Conservation (phyloP, 192 early-diverging fungal species). For the Globomyces pollinis-pini region DNA sequence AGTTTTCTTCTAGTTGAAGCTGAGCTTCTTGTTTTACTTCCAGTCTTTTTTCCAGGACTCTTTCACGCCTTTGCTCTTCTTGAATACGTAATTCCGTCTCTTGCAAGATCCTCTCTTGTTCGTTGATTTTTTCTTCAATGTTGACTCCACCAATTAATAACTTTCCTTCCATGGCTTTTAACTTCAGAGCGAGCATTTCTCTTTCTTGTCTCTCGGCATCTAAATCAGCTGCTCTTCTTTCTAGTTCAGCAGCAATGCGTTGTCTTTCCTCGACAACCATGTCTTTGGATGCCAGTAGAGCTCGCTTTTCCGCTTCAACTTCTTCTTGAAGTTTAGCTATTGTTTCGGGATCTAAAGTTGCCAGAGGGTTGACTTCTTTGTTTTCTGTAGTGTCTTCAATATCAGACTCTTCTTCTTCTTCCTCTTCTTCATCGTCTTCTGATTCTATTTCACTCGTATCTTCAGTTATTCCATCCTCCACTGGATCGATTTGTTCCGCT, state of each 20-base stretch:
- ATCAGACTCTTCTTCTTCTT: constrained; percentile 17
- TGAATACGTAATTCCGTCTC: constrained; percentile 30
- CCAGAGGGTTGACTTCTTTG: constrained; percentile 19
- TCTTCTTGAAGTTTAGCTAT: constrained; percentile 44
- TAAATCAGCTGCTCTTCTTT: constrained; percentile 39
- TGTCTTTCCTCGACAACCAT: constrained; percentile 50
- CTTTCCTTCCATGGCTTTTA: constrained; percentile 46
- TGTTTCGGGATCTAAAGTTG: constrained; percentile 43
- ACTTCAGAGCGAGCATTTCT: constrained; percentile 32
- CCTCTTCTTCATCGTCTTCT: constrained; percentile 8
- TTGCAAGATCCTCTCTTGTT: constrained; percentile 43
- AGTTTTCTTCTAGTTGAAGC: constrained; percentile 53
- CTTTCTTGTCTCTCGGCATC: constrained; percentile 41
- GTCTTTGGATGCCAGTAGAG: constrained; percentile 47
- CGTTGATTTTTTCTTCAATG: constrained; percentile 43
- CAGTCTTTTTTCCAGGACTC: constrained; percentile 39
- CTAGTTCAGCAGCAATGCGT: constrained; percentile 41
- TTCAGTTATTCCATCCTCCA: constrained; percentile 18
- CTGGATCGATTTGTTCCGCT: constrained; percentile 9
- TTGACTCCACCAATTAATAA: constrained; percentile 52
- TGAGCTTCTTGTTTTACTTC: constrained; percentile 49
- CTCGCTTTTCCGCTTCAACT: constrained; percentile 43
- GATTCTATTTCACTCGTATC: constrained; percentile 13
- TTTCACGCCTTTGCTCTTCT: constrained; percentile 37
- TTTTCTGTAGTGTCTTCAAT: constrained; percentile 12